These are phyloP conservation scores for Leptographium radiaticola DNA, from an alignment of 2,329 filamentous ascomycete genomes.

Conservation along the genomic window DNA sequence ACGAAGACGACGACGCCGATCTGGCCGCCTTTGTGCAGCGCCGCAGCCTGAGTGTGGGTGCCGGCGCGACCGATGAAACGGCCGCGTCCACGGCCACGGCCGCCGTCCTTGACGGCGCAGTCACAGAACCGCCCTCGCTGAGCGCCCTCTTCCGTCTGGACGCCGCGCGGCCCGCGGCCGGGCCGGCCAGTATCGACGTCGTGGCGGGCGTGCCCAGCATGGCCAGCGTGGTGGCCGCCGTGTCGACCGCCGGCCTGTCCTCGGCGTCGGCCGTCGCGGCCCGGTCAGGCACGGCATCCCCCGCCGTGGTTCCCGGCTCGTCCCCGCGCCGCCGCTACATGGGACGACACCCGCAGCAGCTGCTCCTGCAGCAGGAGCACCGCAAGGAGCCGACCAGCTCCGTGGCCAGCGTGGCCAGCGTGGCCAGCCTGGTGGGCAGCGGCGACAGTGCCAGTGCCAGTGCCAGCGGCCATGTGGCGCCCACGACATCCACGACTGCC, in stretches of 20 bases:
- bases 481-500: conserved; percentile 18
- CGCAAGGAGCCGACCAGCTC: background rate
- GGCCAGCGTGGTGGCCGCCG: background rate
- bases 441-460: too few relatives aligned
- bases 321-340: conserved; percentile 10
- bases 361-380: background rate
- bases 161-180: too few relatives aligned
- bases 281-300: background rate
- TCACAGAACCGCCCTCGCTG: conserved; percentile 46
- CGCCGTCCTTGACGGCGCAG: conserved; percentile 26
- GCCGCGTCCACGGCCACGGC: background rate
- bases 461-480: too few relatives aligned
- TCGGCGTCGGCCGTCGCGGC: conserved; percentile 16
- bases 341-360: conserved; percentile 4
- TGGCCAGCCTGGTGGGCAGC: too few relatives aligned
- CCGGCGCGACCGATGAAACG: conserved; percentile 35
- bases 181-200: background rate
- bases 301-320: background rate
- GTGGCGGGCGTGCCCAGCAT: too few relatives aligned
- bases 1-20: conserved; percentile 49
- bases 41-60: conserved; percentile 55
- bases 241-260: conserved; percentile 12
- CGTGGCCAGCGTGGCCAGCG: conserved; percentile 6
- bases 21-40: conserved; percentile 44
- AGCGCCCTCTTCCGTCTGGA: conserved; percentile 44